phyloP scores from a whole-genome alignment of 1,139 yeast genomes.

The Diutina sp. region DNA sequence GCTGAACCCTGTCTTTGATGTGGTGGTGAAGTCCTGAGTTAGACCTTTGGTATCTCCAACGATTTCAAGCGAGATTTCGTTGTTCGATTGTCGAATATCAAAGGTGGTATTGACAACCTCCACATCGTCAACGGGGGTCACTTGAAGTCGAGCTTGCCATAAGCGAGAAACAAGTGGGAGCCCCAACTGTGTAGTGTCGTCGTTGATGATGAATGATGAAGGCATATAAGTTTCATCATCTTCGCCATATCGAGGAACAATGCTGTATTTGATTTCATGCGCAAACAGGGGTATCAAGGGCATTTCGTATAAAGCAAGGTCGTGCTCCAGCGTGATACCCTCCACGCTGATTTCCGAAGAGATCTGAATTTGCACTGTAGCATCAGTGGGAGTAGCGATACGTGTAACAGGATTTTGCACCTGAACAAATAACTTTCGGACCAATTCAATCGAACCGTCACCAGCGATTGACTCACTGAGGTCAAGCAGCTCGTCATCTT shows the following conservation, averaged over 20 bases:
- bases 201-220: neutral
- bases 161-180: neutral
- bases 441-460: neutral
- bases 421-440: neutral
- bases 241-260: neutral
- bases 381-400: neutral
- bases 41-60: neutral
- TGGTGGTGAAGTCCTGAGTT: neutral
- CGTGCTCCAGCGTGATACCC: neutral
- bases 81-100: neutral
- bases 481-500: neutral
- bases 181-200: neutral
- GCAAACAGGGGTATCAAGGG: neutral
- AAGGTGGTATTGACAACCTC: neutral
- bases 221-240: neutral
- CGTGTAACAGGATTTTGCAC: neutral
- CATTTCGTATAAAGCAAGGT: neutral
- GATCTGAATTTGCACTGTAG: neutral
- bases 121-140: neutral
- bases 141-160: neutral
- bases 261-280: neutral
- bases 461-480: neutral
- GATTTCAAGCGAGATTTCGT: neutral
- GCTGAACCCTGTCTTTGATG: neutral
- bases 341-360: neutral